phyloP scores from a whole-genome alignment of 768 basidiomycete genomes.

The Chalciporus pseudorubinellus region DNA sequence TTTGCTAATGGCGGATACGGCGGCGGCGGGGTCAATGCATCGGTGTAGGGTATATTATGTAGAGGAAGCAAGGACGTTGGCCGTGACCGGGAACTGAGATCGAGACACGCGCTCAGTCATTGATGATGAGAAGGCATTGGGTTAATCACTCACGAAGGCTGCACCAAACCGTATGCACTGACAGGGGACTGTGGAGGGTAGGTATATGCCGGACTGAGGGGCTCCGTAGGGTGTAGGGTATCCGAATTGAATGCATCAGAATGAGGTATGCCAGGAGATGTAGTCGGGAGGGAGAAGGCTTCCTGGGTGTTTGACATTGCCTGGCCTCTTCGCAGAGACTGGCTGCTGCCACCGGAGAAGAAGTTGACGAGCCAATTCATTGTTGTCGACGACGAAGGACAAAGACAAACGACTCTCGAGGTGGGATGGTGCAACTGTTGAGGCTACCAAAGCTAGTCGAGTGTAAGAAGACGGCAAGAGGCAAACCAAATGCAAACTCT shows the following conservation, averaged over 20 bases:
- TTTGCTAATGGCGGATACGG: constrained; percentile 75
- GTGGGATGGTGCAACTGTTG: constrained; percentile 2
- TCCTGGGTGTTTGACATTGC: constrained; percentile 79
- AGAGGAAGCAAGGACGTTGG: constrained; percentile 63
- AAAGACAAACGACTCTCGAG: constrained; percentile 6
- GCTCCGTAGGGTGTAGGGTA: constrained; percentile 48
- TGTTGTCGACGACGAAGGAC: constrained; percentile 14
- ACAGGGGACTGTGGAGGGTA: constrained; percentile 69
- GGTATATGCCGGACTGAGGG: constrained; percentile 57
- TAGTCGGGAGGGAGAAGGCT: constrained; percentile 82
- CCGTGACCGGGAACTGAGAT: constrained; percentile 41
- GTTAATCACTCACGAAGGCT: constrained; percentile 45
- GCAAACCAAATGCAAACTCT: neutral
- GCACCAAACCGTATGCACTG: constrained; percentile 57
- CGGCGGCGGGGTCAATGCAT: constrained; percentile 35
- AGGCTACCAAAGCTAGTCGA: constrained; percentile 12
- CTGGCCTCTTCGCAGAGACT: constrained; percentile 55
- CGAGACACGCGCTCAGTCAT: constrained; percentile 4
- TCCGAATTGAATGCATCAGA: constrained; percentile 62
- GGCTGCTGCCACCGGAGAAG: constrained; percentile 51
- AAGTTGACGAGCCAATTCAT: constrained; percentile 78
- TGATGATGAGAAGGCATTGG: constrained; percentile 3
- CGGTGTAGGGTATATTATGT: constrained; percentile 52
- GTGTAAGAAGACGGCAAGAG: neutral
- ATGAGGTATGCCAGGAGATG: constrained; percentile 55